phyloP scores from a whole-genome alignment of 257 asterid species.

The Capsicum baccatum region DNA sequence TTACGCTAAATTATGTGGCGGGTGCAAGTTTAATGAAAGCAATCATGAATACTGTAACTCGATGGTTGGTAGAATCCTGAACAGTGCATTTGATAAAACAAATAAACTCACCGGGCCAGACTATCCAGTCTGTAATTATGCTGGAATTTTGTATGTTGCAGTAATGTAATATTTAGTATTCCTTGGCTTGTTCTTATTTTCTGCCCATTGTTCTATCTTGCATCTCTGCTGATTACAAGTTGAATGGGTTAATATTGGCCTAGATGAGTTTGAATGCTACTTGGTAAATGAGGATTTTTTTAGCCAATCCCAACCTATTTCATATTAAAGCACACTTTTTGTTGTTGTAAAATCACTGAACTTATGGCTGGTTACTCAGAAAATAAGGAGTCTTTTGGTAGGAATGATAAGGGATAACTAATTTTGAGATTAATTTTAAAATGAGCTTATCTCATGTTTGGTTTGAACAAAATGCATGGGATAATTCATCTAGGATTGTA shows the following conservation, averaged over 20 bases:
- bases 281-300: background rate
- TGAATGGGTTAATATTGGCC: no score
- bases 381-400: background rate
- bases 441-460: no score
- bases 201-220: background rate
- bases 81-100: background rate
- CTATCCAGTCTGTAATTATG: background rate
- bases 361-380: background rate
- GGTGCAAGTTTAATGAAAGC: background rate
- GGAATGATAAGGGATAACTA: no score
- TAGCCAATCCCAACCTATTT: background rate
- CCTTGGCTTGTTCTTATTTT: background rate
- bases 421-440: no score
- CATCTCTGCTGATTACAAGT: no score
- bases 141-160: background rate
- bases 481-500: no score
- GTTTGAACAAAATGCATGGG: no score
- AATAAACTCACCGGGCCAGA: background rate
- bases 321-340: background rate
- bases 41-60: background rate
- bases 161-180: background rate
- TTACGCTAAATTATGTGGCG: background rate
- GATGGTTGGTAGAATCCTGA: background rate
- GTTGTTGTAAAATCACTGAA: background rate
- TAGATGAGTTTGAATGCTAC: background rate